Evolutionary conservation across 108 stramenopile genomes (phyloP).

Genomic region (Aureococcus anophagefferens): DNA sequence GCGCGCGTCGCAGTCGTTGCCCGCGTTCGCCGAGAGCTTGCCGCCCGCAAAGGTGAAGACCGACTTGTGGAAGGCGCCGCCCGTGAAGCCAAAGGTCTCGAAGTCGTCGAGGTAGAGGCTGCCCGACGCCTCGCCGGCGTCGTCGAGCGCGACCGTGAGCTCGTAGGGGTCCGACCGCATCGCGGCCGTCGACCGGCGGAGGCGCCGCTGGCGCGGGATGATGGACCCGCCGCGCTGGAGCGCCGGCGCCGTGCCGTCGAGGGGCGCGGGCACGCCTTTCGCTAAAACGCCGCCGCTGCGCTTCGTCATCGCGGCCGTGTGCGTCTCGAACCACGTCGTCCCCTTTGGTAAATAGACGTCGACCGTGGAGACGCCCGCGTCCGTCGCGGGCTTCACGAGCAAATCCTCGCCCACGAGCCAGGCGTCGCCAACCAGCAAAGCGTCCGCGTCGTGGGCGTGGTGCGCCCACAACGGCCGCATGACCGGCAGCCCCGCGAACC

Average conservation of each 20-base stretch:
- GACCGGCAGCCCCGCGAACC: constrained; percentile 82
- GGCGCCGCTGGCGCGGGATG: constrained; percentile 78
- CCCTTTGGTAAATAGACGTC: constrained; percentile 64
- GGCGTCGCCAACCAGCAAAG: constrained; percentile 65
- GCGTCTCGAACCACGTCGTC: constrained; percentile 76
- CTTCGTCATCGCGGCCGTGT: constrained; percentile 36
- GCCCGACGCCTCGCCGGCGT: constrained; percentile 54
- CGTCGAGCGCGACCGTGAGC: constrained; percentile 77
- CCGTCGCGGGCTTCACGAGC: constrained; percentile 87
- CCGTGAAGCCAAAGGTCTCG: constrained; percentile 59
- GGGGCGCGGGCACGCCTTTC: constrained; percentile 53
- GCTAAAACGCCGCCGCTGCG: constrained; percentile 22
- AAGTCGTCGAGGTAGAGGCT: constrained; percentile 92
- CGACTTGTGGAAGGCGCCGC: constrained; percentile 8
- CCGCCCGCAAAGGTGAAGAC: constrained; percentile 19
- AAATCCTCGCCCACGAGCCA: constrained; percentile 91
- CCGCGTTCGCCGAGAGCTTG: constrained; percentile 2
- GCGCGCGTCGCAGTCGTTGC: constrained; percentile 12
- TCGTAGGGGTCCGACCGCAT: constrained; percentile 95
- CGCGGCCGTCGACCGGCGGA: constrained; percentile 70
- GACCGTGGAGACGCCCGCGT: constrained; percentile 59
- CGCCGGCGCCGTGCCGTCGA: constrained; percentile 73
- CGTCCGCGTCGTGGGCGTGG: constrained; percentile 58
- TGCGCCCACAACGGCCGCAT: constrained; percentile 93
- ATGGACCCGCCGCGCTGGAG: constrained; percentile 81